These are phyloP conservation scores for Talaromyces proteolyticus DNA, from an alignment of 495 filamentous ascomycete genomes.

Conservation along the genomic window DNA sequence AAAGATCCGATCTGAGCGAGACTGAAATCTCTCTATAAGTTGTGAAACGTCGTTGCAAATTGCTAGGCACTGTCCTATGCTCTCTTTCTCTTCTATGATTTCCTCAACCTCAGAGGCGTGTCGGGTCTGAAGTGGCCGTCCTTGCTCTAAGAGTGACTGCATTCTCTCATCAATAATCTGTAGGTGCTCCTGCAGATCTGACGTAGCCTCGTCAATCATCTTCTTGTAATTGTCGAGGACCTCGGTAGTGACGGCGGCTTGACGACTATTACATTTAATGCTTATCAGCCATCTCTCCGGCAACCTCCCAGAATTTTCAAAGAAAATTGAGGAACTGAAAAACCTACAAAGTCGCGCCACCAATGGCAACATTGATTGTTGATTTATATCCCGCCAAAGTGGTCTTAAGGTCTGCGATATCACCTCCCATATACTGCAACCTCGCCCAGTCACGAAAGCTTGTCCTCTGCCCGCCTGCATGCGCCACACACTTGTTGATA, in stretches of 20 bases:
- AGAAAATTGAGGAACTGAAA: too few relatives aligned
- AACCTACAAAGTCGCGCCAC: conserved; percentile 22
- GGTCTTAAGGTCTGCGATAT: conserved; percentile 20
- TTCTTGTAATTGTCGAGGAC: conserved; percentile 23
- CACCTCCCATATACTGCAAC: conserved; percentile 20
- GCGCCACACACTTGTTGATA: conserved; percentile 16
- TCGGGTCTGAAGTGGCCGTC: conserved; percentile 11
- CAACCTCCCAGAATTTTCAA: too few relatives aligned
- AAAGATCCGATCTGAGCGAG: conserved; percentile 1
- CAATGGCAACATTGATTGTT: conserved; percentile 23
- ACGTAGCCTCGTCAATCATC: conserved; percentile 21
- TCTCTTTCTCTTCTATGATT: conserved; percentile 25
- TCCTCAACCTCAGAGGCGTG: conserved; percentile 4
- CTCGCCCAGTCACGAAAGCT: conserved; percentile 27
- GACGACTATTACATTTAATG: conserved; percentile 7
- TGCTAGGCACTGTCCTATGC: conserved; percentile 26
- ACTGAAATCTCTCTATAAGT: conserved; percentile 17
- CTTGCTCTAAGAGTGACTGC: conserved; percentile 4
- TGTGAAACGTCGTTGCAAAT: conserved; percentile 22
- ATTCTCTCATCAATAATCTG: conserved; percentile 19
- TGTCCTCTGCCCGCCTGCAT: conserved; percentile 15
- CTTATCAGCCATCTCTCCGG: not conserved
- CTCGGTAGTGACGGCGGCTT: conserved; percentile 16
- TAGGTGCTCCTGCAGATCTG: conserved; percentile 24
- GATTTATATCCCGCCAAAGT: conserved; percentile 24